Percentiles rank a stretch among this genome's conserved stretches.
Conservation (phyloP, 177 flowering plant genomes). For the Vitis hybrid region DNA sequence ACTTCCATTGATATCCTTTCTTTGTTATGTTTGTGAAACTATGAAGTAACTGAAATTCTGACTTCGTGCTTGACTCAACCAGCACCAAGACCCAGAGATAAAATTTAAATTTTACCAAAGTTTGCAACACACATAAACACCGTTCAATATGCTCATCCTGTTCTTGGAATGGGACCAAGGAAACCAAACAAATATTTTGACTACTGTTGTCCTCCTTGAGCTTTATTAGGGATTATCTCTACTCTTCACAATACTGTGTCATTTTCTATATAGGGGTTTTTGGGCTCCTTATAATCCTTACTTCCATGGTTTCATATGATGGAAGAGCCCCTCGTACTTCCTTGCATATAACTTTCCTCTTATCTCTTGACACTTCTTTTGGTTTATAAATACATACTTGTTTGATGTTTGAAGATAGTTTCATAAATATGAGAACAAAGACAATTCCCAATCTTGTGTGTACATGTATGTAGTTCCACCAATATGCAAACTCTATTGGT, state of each 20-base stretch:
- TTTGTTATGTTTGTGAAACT: neutral
- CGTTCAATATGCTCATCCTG: no score
- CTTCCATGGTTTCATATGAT: no score
- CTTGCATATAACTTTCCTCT: no score
- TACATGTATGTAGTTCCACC: slow-evolving; percentile 29
- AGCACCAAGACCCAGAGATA: neutral
- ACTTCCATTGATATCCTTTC: neutral
- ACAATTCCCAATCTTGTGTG: neutral
- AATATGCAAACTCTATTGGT: slow-evolving; percentile 28
- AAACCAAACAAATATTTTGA: no score
- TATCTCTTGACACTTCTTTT: no score
- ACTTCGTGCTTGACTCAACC: neutral
- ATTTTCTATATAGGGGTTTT: no score
- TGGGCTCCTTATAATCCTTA: no score
- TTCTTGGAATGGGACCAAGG: no score
- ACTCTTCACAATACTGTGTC: no score
- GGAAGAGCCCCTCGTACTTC: no score
- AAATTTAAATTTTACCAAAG: neutral
- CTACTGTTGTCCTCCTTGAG: no score
- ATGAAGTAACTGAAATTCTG: neutral
- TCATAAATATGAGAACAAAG: neutral
- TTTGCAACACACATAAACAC: neutral
- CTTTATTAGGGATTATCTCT: no score
- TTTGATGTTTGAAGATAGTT: neutral
- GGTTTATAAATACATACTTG: neutral